These are phyloP conservation scores for Gaultheria prostrata DNA, from an alignment of 148 eudicot genomes.

Conservation along the genomic window DNA sequence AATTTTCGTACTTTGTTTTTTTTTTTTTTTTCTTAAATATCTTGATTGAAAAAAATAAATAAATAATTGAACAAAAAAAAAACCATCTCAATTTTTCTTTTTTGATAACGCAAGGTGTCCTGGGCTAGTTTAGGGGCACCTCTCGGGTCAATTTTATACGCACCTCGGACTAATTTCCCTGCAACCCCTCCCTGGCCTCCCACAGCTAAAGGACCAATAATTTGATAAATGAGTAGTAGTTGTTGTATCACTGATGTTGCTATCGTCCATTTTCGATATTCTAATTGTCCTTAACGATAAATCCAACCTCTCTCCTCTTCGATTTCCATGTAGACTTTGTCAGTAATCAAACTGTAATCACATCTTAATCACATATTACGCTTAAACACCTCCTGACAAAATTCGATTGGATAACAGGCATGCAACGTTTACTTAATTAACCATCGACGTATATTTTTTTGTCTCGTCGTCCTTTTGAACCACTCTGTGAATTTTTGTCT, in stretches of 20 bases:
- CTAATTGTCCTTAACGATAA: neutral
- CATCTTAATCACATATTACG: neutral
- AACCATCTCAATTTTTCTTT: too few species aligned
- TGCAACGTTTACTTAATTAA: neutral
- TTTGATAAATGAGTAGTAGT: neutral
- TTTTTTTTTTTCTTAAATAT: too few species aligned
- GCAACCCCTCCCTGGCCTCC: too few species aligned
- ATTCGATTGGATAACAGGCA: slow-evolving; percentile 8
- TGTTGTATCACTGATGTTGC: slow-evolving; percentile 13
- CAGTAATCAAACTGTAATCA: neutral
- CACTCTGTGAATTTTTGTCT: slow-evolving; percentile 16
- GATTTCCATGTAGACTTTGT: slow-evolving; percentile 2
- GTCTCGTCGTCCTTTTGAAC: slow-evolving; percentile 19
- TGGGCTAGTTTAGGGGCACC: too few species aligned
- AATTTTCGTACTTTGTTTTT: too few species aligned
- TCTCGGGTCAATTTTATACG: too few species aligned
- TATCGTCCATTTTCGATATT: slow-evolving; percentile 10
- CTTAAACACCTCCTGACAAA: neutral
- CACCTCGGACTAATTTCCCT: too few species aligned
- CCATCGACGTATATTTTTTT: neutral
- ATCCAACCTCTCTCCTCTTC: neutral
- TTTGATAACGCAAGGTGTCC: too few species aligned
- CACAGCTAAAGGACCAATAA: slow-evolving; percentile 1
- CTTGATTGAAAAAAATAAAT: too few species aligned
- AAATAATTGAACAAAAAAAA: too few species aligned